Evolutionary conservation across 331 rosid species (phyloP).

Genomic region (Phaseolus coccineus): DNA sequence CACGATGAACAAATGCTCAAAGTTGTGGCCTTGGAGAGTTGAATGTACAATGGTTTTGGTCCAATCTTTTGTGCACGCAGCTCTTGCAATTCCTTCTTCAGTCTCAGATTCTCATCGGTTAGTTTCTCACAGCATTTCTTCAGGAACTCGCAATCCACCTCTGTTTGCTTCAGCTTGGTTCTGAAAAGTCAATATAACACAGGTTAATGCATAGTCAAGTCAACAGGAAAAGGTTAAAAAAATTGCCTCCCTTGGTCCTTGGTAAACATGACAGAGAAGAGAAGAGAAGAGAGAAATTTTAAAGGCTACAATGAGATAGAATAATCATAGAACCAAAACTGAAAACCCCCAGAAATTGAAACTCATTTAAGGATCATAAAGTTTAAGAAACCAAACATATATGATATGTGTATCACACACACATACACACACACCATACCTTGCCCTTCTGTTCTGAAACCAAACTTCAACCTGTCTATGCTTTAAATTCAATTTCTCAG

Average conservation of each 20-base stretch:
- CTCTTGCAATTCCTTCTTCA: constrained; percentile 78
- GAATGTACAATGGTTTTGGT: constrained; percentile 44
- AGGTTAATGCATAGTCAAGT: constrained; percentile 3
- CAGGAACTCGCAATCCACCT: constrained; percentile 61
- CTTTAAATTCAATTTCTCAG: constrained; percentile 70
- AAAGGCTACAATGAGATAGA: neutral
- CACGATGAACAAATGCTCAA: constrained; percentile 65
- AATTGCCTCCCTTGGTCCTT: neutral
- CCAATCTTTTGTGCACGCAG: constrained; percentile 57
- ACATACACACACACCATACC: constrained; percentile 49
- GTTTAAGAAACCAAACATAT: neutral
- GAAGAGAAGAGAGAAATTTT: neutral
- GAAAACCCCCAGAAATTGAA: neutral
- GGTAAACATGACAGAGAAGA: constrained; percentile 9
- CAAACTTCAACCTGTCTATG: constrained; percentile 92
- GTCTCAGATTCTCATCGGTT: constrained; percentile 61
- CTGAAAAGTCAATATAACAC: constrained; percentile 45
- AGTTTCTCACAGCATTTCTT: constrained; percentile 70
- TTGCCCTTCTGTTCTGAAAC: constrained; percentile 96
- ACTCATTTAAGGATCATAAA: neutral
- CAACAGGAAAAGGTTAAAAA: neutral
- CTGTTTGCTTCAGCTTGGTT: constrained; percentile 85
- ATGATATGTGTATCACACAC: neutral
- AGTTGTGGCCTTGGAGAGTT: constrained; percentile 51
- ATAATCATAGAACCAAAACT: neutral